Conservation (phyloP, 2,329 filamentous ascomycete genomes). For the Pyrenochaeta sp. region DNA sequence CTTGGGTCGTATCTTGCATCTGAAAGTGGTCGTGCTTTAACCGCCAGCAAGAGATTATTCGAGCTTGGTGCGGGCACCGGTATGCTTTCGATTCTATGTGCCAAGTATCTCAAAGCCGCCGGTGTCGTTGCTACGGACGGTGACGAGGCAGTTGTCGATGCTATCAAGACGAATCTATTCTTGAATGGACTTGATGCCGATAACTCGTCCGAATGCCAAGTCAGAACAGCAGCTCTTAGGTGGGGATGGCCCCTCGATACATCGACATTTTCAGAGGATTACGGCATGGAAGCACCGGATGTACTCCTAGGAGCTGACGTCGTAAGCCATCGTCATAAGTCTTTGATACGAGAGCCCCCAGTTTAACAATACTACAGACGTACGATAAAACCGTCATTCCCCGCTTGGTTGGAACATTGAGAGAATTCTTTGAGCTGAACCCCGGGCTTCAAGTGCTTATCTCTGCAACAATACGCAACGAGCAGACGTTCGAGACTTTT, state of each 20-base stretch:
- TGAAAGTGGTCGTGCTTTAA: constrained; percentile 52
- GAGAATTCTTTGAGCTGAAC: constrained; percentile 66
- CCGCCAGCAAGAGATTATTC: constrained; percentile 66
- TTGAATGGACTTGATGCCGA: constrained; percentile 69
- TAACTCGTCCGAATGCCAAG: constrained; percentile 20
- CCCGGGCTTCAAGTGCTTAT: constrained; percentile 68
- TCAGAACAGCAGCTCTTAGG: constrained; percentile 64
- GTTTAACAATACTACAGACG: constrained; percentile 56
- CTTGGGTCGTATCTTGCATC: constrained; percentile 71
- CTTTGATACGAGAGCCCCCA: too few species aligned
- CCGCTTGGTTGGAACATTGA: constrained; percentile 69
- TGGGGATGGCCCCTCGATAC: constrained; percentile 70
- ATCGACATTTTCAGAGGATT: constrained; percentile 64
- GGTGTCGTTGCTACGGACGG: constrained; percentile 76
- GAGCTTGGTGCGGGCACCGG: constrained; percentile 81
- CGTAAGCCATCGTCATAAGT: constrained; percentile 48
- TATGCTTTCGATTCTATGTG: constrained; percentile 75
- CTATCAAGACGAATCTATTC: constrained; percentile 71
- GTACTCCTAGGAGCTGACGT: constrained; percentile 78
- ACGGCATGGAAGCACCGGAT: constrained; percentile 60
- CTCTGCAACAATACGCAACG: constrained; percentile 74
- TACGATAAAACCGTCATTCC: constrained; percentile 73
- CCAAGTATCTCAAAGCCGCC: constrained; percentile 67
- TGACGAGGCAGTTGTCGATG: constrained; percentile 73
- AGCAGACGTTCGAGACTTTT: constrained; percentile 72